A percentile compares a stretch with the other conserved stretches of the same genome.
Conservation (phyloP, 1,284 basidiomycete species). For the Naganishia sp. region DNA sequence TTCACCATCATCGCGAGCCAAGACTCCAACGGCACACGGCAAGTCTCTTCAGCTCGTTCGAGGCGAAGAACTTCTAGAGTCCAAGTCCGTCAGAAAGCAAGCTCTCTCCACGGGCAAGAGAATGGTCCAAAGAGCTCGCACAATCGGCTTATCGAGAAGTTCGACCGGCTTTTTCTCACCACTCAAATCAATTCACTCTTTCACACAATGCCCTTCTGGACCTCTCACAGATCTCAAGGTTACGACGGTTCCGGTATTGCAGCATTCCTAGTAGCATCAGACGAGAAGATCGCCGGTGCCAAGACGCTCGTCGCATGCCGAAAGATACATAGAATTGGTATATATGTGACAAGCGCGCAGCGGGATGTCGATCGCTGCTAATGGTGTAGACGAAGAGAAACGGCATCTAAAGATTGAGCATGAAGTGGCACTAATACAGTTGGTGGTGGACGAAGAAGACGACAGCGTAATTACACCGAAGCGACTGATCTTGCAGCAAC, state of each 20-base stretch:
- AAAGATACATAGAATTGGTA: neutral
- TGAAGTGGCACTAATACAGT: conserved; percentile 13
- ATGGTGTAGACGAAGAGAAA: neutral
- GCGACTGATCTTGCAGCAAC: neutral
- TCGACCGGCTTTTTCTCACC: conserved; percentile 3
- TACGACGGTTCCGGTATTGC: neutral
- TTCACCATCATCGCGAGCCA: no score
- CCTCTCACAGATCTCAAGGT: neutral
- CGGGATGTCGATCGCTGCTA: neutral
- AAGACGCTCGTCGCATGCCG: no score
- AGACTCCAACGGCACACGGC: no score
- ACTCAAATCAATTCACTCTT: neutral
- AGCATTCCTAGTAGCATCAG: neutral
- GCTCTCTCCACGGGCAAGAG: no score
- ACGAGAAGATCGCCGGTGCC: no score
- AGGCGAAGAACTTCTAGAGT: no score
- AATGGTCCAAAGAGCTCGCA: neutral
- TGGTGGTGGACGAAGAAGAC: neutral
- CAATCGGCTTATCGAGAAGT: conserved; percentile 12
- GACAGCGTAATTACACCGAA: neutral
- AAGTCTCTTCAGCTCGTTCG: no score
- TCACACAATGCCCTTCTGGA: neutral
- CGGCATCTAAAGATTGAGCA: neutral
- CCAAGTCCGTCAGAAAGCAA: no score
- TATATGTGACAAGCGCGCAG: neutral